Conservation (phyloP, 495 filamentous ascomycete genomes). For the Amorphotheca resinae region DNA sequence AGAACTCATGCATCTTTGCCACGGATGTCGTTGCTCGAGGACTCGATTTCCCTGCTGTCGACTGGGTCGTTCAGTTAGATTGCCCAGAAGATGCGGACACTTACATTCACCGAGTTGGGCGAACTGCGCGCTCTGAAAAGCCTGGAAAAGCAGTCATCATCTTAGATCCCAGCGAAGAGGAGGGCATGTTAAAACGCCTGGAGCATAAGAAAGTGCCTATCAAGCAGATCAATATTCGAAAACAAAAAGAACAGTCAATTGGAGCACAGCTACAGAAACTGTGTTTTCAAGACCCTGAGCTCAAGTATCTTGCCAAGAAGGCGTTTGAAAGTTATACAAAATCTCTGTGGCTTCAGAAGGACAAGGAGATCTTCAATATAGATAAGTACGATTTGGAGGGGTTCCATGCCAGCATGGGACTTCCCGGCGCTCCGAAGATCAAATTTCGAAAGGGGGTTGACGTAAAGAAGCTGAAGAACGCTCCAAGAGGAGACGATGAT, state of each 20-base stretch:
- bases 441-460: conserved; percentile 83
- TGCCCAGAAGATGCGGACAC: conserved; percentile 94
- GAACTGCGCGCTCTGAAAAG: conserved; percentile 87
- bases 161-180: conserved; percentile 81
- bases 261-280: conserved; percentile 75
- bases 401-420: conserved; percentile 70
- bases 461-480: conserved; percentile 77
- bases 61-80: conserved; percentile 94
- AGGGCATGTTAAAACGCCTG: conserved; percentile 68
- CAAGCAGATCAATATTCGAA: conserved; percentile 66
- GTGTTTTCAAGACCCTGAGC: conserved; percentile 86
- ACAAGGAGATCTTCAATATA: conserved; percentile 83
- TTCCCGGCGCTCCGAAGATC: conserved; percentile 83
- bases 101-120: conserved; percentile 92
- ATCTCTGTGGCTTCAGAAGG: conserved; percentile 76
- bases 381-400: conserved; percentile 71
- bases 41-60: conserved; percentile 90
- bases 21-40: conserved; percentile 92
- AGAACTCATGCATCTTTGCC: conserved; percentile 78
- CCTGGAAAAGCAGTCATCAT: conserved; percentile 82
- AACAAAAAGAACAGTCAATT: conserved; percentile 82
- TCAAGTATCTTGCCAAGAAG: conserved; percentile 94
- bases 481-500: conserved; percentile 41
- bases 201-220: conserved; percentile 83
- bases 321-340: conserved; percentile 82